These are phyloP conservation scores for Quercus parvula DNA, from an alignment of 306 rosid genomes.

Conservation along the genomic window DNA sequence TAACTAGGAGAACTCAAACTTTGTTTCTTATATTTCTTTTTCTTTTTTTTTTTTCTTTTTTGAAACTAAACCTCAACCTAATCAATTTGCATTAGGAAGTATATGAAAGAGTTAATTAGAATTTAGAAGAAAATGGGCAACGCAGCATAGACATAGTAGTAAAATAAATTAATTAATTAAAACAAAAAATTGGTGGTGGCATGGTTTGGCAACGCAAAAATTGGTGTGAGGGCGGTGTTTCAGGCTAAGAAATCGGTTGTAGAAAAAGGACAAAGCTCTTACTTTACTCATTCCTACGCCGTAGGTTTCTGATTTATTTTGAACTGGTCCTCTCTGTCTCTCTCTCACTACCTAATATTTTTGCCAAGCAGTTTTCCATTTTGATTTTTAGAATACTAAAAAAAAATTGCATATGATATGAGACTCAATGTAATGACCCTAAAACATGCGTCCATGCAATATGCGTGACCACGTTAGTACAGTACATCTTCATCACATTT, in stretches of 20 bases:
- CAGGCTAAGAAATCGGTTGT: constrained; percentile 17
- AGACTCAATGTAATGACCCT: background rate
- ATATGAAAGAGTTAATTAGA: no score
- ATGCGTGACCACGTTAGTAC: background rate
- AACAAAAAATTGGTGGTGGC: no score
- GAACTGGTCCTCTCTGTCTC: constrained; percentile 5
- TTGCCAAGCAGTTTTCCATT: background rate
- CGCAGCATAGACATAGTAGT: no score
- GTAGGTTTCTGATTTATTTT: background rate
- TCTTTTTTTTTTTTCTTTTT: no score
- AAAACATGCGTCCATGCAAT: constrained; percentile 16
- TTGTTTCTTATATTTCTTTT: no score
- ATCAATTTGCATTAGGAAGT: no score
- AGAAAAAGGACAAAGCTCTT: background rate
- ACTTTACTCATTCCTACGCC: background rate
- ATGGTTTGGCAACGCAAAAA: background rate
- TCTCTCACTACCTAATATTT: background rate
- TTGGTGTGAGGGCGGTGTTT: constrained; percentile 18
- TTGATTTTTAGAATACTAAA: background rate
- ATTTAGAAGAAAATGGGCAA: no score
- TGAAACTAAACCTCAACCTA: no score
- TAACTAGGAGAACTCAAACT: no score
- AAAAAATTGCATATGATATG: no score
- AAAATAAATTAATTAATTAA: no score
- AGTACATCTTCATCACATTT: background rate